phyloP scores from a whole-genome alignment of 441 rosid species.

The Macaranga tanarius region DNA sequence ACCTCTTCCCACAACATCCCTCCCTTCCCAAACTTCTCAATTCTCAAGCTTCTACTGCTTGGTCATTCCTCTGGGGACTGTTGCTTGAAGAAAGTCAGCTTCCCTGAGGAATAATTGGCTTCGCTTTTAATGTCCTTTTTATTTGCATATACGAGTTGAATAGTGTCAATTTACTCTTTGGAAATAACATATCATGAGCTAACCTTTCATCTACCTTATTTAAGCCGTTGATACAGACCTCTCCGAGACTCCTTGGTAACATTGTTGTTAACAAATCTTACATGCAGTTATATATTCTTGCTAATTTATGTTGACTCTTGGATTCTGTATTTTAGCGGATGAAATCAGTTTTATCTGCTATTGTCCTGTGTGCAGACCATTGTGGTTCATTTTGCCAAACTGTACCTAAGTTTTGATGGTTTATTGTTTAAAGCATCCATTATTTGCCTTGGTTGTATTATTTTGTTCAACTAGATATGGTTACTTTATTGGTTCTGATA shows the following conservation, averaged over 20 bases:
- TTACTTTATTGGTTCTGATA: conserved; percentile 32
- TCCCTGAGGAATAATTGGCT: not conserved
- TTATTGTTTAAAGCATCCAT: not conserved
- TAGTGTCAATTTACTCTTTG: not conserved
- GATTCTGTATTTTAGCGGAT: not conserved
- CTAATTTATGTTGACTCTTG: not conserved
- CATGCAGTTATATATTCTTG: not conserved
- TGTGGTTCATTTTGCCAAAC: not conserved
- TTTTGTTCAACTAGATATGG: not conserved
- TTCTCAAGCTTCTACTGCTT: not conserved
- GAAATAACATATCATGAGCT: not conserved
- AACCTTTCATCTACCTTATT: not conserved
- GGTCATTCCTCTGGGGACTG: not conserved
- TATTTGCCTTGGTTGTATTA: not conserved
- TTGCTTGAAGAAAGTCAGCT: not conserved
- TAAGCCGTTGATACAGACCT: not conserved
- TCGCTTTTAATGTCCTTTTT: too few species aligned
- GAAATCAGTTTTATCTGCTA: not conserved
- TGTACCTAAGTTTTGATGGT: not conserved
- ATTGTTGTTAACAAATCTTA: not conserved
- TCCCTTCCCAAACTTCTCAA: too few species aligned
- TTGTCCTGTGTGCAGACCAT: not conserved
- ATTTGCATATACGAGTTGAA: not conserved
- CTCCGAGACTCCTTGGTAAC: not conserved
- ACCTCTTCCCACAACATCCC: not conserved